A percentile compares a stretch with the other conserved stretches of the same genome.
phyloP scores from a whole-genome alignment of 2,329 filamentous ascomycete genomes.

The Talaromyces sp. region DNA sequence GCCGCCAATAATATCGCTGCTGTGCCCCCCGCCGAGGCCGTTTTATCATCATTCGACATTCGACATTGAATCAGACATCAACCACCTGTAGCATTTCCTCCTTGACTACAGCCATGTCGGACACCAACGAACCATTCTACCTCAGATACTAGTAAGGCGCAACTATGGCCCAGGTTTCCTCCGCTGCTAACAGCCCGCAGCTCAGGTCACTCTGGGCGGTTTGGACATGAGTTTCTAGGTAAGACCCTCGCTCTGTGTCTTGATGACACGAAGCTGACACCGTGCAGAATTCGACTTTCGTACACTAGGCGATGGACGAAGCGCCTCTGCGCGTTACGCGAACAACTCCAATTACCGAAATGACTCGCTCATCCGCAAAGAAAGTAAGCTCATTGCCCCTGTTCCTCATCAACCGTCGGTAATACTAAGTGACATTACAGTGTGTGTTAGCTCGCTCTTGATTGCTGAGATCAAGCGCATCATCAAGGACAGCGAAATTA shows the following conservation, averaged over 20 bases:
- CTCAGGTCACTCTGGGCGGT: constrained; percentile 94
- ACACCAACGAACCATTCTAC: constrained; percentile 81
- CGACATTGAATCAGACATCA: neutral
- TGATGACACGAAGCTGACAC: constrained; percentile 21
- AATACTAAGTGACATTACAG: constrained; percentile 46
- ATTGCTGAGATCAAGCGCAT: constrained; percentile 96
- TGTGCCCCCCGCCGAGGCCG: constrained; percentile 5
- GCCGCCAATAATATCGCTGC: constrained; percentile 10
- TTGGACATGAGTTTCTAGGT: constrained; percentile 98
- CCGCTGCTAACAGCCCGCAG: constrained; percentile 54
- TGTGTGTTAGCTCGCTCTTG: constrained; percentile 91
- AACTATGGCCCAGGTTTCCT: constrained; percentile 33
- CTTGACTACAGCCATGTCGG: constrained; percentile 41
- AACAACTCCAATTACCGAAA: constrained; percentile 99
- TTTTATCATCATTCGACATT: neutral
- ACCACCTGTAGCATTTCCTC: neutral
- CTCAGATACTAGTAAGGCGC: constrained; percentile 86
- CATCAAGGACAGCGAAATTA: constrained; percentile 93
- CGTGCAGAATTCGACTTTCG: constrained; percentile 88
- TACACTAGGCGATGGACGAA: constrained; percentile 85
- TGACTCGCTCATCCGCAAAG: constrained; percentile 97
- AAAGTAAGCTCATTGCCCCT: constrained; percentile 63
- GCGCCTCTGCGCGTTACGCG: constrained; percentile 90
- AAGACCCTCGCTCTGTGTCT: constrained; percentile 23
- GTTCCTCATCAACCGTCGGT: constrained; percentile 3